Evolutionary conservation across 306 rosid species (phyloP), one percentile per base, ranked within the genome.

Genomic region (Dryas octopetala): DNA sequence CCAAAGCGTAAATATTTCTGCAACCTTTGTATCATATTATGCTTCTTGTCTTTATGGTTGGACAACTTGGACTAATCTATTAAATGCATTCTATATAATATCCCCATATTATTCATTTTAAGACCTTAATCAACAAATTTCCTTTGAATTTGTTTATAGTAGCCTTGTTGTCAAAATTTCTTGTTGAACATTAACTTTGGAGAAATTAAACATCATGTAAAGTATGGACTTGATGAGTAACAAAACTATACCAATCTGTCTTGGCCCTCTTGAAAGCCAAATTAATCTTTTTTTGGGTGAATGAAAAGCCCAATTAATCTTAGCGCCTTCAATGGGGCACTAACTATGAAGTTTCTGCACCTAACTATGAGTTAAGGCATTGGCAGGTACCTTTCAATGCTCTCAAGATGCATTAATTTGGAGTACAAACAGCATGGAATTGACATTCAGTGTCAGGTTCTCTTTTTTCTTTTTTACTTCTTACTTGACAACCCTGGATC

Each of bases 1-100:
- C 96, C 44, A 90, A 90, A 86, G 83, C 74, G 91, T 90, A 75
- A 53, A 88, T 52, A 9, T 52, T 70, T 55, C 23, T 28, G 15
- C n/a, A 15, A 4, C 57, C 5, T 0, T 52, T 52, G 57, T 52
- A 4, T 52, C 8, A 52, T 32, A 32, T 32, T 32, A 32, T 32
- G 38, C 38, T 32, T 32, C 38, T 1, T 32, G 38, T 32, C 3
- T 32, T 32, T 32, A 32, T 32, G 38, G 38, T 32, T 32, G 38
- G 38, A 2, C 38, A 32, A 32, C 38, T 32, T 32, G 38, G 38
- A 32, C 38, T 32, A 32, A 32, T 32, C 38, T 32, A 32, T 32
- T 32, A 32, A 32, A 32, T 32, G 38, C 38, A 32, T 32, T 12
- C 19, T 52, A 15, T 52, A 12, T 15, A 4, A 12, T 52, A 52